Evolutionary conservation across 2,329 filamentous ascomycete genomes (phyloP), one percentile per base, ranked within the genome.

Genomic region (Aschersonia sp.): DNA sequence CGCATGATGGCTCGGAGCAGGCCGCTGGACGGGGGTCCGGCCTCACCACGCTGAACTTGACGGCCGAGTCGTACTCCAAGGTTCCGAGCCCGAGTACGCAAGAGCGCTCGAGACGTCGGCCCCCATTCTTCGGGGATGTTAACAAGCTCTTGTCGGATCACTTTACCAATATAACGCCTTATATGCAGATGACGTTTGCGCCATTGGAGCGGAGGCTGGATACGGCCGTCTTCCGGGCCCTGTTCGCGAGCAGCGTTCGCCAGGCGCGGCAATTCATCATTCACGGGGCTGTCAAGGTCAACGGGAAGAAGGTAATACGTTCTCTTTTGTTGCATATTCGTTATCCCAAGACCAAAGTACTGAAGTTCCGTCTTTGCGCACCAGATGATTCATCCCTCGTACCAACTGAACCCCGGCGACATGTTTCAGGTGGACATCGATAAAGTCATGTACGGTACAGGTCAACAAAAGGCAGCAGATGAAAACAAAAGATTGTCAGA

Each of bases 351-450:
- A 12, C 12, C 4, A 38, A 9, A 40, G 43, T 45, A 47, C 50
- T 30, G 3, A 30, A 1, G 6, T 10, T 12, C 7, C 20, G 4
- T n/a, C n/a, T 42, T 42, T n/a, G 20, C 20, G 3, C 4, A 28
- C 43, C 48, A 95, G 91, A 95, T 97, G 85, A 74, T 77, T 53
- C 86, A 92, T 61, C 89, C 92, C 6, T 85, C 88, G 48, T 98
- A 98, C 65, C 81, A 89, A 54, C 77, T 98, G 40, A 98, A 98
- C 65, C 94, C 92, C 3, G 92, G 92, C 56, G 92, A 98, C 64
- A 87, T 98, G 80, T 98, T 98, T 74, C 88, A 94, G 63, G 91
- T 98, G 57, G 85, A 96, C 28, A 75, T 85, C 38, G 87, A 95
- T 40, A 80, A 83, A 56, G 92, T 98, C 49, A 75, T 98, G 65